phyloP scores from a whole-genome alignment of 805 yeast species.

The Candida mattraensis region DNA sequence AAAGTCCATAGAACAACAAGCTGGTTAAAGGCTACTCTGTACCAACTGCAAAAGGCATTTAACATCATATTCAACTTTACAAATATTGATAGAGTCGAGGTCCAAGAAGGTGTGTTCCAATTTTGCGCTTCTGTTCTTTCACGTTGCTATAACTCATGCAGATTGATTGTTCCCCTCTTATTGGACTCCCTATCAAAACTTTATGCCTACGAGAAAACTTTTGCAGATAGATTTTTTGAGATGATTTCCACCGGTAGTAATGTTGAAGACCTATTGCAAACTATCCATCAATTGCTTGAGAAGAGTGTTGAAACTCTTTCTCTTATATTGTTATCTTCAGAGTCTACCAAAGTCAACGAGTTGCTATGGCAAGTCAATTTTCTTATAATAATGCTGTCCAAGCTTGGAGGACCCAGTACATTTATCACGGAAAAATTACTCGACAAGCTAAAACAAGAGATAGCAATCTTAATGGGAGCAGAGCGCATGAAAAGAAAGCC shows the following conservation, averaged over 20 bases:
- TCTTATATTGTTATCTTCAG: slow-evolving; percentile 27
- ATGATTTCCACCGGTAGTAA: slow-evolving; percentile 19
- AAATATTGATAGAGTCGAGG: slow-evolving; percentile 31
- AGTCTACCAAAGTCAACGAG: slow-evolving; percentile 20
- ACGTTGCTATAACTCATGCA: slow-evolving; percentile 37
- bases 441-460: slow-evolving; percentile 15
- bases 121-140: slow-evolving; percentile 34
- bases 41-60: slow-evolving; percentile 50
- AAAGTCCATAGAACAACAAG: slow-evolving; percentile 40
- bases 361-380: slow-evolving; percentile 16
- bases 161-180: slow-evolving; percentile 35
- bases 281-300: slow-evolving; percentile 11
- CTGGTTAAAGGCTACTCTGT: slow-evolving; percentile 57
- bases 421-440: slow-evolving; percentile 9
- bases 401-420: slow-evolving; percentile 5
- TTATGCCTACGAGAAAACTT: slow-evolving; percentile 18
- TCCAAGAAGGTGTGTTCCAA: slow-evolving; percentile 31
- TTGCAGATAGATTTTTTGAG: slow-evolving; percentile 8
- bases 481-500: neutral
- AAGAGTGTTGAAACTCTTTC: slow-evolving; percentile 19
- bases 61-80: slow-evolving; percentile 31
- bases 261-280: slow-evolving; percentile 8
- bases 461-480: slow-evolving; percentile 9
- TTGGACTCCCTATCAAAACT: slow-evolving; percentile 31
- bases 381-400: slow-evolving; percentile 8